Evolutionary conservation across 768 basidiomycete genomes (phyloP).

Genomic region (Neoboletus subvelutipes): DNA sequence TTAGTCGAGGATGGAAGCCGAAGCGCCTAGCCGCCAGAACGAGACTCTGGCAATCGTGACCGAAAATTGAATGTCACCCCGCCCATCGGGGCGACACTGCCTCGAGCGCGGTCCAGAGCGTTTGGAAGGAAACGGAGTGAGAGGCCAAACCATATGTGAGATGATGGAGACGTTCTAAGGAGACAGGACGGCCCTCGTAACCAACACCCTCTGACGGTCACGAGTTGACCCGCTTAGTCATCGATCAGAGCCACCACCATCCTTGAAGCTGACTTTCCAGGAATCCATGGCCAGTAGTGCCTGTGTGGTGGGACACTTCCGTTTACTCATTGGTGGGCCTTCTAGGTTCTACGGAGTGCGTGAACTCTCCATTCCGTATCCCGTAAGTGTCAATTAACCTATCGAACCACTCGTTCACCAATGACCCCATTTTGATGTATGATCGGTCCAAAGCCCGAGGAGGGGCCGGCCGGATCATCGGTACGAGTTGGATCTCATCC

Average conservation of each 20-base stretch:
- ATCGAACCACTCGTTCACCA: background rate
- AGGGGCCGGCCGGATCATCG: slow-evolving; percentile 25
- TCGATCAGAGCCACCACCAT: background rate
- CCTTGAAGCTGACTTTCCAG: slow-evolving; percentile 22
- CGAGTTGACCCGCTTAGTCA: slow-evolving; percentile 25
- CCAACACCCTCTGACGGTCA: background rate
- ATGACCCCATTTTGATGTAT: background rate
- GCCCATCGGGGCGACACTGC: background rate
- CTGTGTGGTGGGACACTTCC: background rate
- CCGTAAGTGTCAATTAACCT: slow-evolving; percentile 10
- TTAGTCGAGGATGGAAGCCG: slow-evolving; percentile 11
- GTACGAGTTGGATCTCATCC: background rate
- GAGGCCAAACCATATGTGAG: slow-evolving; percentile 1
- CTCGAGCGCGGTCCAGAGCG: background rate
- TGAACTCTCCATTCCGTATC: slow-evolving; percentile 15
- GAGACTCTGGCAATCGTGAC: background rate
- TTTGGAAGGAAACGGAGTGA: background rate
- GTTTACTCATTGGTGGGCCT: background rate
- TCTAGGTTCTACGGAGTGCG: slow-evolving; percentile 5
- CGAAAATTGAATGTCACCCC: background rate
- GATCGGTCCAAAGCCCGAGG: background rate
- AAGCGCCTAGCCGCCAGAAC: background rate
- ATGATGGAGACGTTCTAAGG: background rate
- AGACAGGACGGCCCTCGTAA: background rate
- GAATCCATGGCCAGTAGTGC: slow-evolving; percentile 2